phyloP scores from a whole-genome alignment of 2,329 filamentous ascomycete genomes.

The Ambrosiella xylebori region DNA sequence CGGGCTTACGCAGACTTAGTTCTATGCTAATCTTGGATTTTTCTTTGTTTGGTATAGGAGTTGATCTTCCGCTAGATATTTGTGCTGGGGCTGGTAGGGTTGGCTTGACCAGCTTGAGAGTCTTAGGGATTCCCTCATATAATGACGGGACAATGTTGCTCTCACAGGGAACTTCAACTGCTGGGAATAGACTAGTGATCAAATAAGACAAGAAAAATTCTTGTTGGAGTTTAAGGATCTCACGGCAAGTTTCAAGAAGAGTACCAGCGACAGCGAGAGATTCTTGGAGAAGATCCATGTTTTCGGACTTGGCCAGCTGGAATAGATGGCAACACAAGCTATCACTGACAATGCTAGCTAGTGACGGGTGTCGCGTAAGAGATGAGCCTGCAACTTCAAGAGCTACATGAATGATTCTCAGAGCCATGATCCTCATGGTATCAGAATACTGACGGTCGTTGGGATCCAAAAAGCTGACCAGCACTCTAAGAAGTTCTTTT shows the following conservation, averaged over 20 bases:
- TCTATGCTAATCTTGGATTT: conserved; percentile 84
- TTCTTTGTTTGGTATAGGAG: conserved; percentile 82
- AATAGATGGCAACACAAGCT: conserved; percentile 87
- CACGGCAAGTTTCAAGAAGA: conserved; percentile 73
- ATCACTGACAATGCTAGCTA: conserved; percentile 79
- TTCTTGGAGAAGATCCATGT: conserved; percentile 85
- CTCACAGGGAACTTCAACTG: conserved; percentile 85
- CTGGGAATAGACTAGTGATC: conserved; percentile 81
- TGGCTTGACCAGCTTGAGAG: conserved; percentile 72
- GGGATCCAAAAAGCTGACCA: conserved; percentile 86
- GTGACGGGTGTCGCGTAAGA: conserved; percentile 76
- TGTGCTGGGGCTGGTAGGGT: conserved; percentile 24
- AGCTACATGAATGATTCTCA: conserved; percentile 92
- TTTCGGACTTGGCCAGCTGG: conserved; percentile 89
- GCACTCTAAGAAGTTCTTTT: conserved; percentile 77
- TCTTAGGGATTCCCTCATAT: conserved; percentile 83
- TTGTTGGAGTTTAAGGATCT: conserved; percentile 85
- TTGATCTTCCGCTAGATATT: conserved; percentile 58
- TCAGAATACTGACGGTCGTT: conserved; percentile 87
- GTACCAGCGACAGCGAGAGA: conserved; percentile 85
- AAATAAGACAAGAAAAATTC: conserved; percentile 91
- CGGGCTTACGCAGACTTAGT: conserved; percentile 78
- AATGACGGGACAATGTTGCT: conserved; percentile 76
- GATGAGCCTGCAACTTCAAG: conserved; percentile 91
- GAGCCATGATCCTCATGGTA: conserved; percentile 89